Evolutionary conservation across 768 basidiomycete genomes (phyloP).

Genomic region (Nidula microcarpa): DNA sequence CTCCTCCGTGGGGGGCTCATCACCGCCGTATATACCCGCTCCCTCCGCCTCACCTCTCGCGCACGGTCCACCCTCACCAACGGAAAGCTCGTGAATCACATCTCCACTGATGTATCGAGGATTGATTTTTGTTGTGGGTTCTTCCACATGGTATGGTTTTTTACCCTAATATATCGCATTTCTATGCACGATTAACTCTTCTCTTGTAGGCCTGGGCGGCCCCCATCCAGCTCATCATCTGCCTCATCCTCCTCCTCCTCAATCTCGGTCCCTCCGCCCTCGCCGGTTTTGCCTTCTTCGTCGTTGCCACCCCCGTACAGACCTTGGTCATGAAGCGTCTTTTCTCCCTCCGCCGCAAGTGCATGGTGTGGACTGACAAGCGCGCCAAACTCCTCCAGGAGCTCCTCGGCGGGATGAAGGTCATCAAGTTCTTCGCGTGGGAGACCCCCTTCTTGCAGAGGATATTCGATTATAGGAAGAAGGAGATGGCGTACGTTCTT

Average conservation of each 20-base stretch:
- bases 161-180: not conserved
- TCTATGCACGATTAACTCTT: not conserved
- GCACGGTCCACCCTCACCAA: constrained; percentile 79
- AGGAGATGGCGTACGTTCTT: constrained; percentile 60
- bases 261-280: constrained; percentile 67
- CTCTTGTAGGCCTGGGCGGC: constrained; percentile 56
- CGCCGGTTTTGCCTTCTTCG: constrained; percentile 55
- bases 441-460: constrained; percentile 76
- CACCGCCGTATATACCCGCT: constrained; percentile 78
- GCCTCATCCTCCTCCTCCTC: constrained; percentile 67
- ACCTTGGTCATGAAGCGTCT: constrained; percentile 69
- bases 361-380: constrained; percentile 89
- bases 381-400: constrained; percentile 89
- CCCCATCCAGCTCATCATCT: constrained; percentile 75
- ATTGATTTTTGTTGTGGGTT: constrained; percentile 85
- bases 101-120: constrained; percentile 87
- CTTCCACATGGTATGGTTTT: constrained; percentile 59
- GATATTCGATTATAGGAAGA: constrained; percentile 63
- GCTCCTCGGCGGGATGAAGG: constrained; percentile 82
- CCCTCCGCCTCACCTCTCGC: constrained; percentile 72
- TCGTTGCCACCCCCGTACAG: constrained; percentile 73
- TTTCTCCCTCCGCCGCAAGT: constrained; percentile 63
- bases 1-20: constrained; percentile 83
- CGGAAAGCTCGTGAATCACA: constrained; percentile 90
- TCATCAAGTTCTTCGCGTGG: constrained; percentile 94